These are phyloP conservation scores for Reticulascus tulasneorum DNA, from an alignment of 2,329 filamentous ascomycete genomes.

Conservation along the genomic window DNA sequence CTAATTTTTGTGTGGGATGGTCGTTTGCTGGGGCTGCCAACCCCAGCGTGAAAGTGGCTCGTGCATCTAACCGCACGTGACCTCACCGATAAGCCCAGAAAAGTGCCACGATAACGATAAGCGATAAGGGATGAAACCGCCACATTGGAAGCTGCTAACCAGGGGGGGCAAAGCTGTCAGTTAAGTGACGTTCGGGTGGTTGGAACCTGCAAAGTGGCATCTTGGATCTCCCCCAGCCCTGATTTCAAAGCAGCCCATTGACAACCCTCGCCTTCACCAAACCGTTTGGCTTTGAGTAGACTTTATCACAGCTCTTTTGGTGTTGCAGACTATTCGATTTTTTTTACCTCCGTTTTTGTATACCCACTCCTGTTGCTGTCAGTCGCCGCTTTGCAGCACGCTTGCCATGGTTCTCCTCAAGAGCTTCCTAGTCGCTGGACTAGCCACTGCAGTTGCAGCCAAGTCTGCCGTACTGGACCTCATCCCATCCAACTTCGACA, in stretches of 20 bases:
- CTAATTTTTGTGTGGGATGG: constrained; percentile 15
- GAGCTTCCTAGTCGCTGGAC: constrained; percentile 54
- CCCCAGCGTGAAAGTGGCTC: constrained; percentile 8
- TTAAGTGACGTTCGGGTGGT: constrained; percentile 10
- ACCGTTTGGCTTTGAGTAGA: too few species aligned
- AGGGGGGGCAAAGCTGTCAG: too few species aligned
- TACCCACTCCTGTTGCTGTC: too few species aligned
- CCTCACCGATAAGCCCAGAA: too few species aligned
- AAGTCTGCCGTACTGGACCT: constrained; percentile 87
- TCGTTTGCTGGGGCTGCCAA: constrained; percentile 19
- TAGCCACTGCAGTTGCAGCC: constrained; percentile 56
- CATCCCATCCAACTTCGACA: constrained; percentile 85
- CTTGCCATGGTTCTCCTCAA: constrained; percentile 53
- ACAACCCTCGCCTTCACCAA: background rate
- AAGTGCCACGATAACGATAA: too few species aligned
- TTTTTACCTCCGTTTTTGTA: background rate
- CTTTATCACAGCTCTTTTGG: too few species aligned
- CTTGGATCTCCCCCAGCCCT: constrained; percentile 19
- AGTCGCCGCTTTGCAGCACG: too few species aligned
- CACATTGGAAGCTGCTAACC: too few species aligned
- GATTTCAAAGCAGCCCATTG: constrained; percentile 30
- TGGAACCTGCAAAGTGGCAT: constrained; percentile 30
- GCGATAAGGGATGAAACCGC: constrained; percentile 1
- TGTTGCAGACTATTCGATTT: too few species aligned
- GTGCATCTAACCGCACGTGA: too few species aligned